Evolutionary conservation across 495 filamentous ascomycete species (phyloP), one percentile per base, ranked within the genome.

Genomic region (Parathielavia hyrcaniae): DNA sequence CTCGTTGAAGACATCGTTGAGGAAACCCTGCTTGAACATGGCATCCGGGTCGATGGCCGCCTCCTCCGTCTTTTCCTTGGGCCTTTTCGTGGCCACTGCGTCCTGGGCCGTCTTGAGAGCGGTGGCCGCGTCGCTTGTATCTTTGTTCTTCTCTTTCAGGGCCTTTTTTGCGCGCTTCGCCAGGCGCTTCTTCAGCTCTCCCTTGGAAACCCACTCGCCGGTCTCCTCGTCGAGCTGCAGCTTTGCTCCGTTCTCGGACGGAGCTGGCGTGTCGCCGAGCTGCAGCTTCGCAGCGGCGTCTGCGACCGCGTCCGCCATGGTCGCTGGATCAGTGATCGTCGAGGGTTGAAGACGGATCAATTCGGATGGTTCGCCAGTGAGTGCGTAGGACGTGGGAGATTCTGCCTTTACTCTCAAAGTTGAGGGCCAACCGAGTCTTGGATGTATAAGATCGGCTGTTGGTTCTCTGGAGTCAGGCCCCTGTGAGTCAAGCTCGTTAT

Each of bases 1-100:
- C 72, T 90, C 86, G 53, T 88, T 80, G 77, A 87, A 91, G 38
- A 95, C 89, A 4, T 85, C 82, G 59, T 82, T 80, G 34, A 96
- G 80, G 75, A 89, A 97, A 38, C 90, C 91, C 61, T 84, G 79
- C 72, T 86, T 86, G 81, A 97, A 96, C 78, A 93, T 88, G 57
- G 81, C 74, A 57, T 89, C 78, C 0, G 84, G 81, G 60, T 90
- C 88, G 50, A 78, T 69, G 8, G 76, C 63, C 34, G 78, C 67
- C 50, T 81, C 77, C 17, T 77, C 70, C 19, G 69, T 46, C 52
- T 75, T 76, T 46, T 72, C 63, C 50, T 73, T 74, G 47, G 72
- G 68, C 62, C 74, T 75, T 63, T 77, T 77, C 14, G 69, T 44
- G 30, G 76, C 64, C 13, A 70, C 71, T 11, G 69, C 68, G 6